Percentiles rank a stretch among this genome's conserved stretches.
Evolutionary conservation across 2,329 filamentous ascomycete genomes (phyloP).

Genomic region (Domatiomyces catenatus): DNA sequence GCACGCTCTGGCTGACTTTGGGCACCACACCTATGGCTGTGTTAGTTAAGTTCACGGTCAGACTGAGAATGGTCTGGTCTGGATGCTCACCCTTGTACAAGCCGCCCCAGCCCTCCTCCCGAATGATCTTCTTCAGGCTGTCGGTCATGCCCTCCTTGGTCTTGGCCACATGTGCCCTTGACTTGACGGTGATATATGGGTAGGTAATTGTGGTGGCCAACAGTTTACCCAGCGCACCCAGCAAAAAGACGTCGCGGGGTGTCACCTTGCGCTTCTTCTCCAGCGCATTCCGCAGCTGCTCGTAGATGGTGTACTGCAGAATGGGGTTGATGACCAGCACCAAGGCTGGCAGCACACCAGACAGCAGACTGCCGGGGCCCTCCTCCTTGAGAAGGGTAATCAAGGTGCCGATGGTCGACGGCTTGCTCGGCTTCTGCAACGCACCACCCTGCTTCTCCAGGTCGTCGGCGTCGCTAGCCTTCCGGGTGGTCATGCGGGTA

Average conservation of each 20-base stretch:
- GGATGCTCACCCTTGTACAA: constrained; percentile 54
- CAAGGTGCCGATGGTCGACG: constrained; percentile 67
- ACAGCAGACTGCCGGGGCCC: constrained; percentile 70
- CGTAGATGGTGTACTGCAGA: constrained; percentile 94
- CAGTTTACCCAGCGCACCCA: constrained; percentile 87
- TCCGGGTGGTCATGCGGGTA: constrained; percentile 89
- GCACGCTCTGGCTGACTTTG: constrained; percentile 91
- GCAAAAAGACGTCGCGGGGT: constrained; percentile 71
- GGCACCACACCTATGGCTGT: constrained; percentile 61
- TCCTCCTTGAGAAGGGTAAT: constrained; percentile 68
- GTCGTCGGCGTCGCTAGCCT: constrained; percentile 38
- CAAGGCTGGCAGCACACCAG: constrained; percentile 81
- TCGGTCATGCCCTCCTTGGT: constrained; percentile 64
- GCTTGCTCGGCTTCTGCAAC: constrained; percentile 36
- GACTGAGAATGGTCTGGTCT: constrained; percentile 1
- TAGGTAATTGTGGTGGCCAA: constrained; percentile 90
- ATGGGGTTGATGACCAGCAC: constrained; percentile 97
- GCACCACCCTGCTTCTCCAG: constrained; percentile 26
- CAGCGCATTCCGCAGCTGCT: constrained; percentile 86
- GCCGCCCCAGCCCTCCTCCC: constrained; percentile 78
- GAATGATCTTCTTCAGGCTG: constrained; percentile 63
- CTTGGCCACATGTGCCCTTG: constrained; percentile 82
- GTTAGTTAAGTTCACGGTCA: constrained; percentile 2
- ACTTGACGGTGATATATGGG: constrained; percentile 98
- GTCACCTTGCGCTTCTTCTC: constrained; percentile 67